Base-by-base conservation (phyloP, 2,329 filamentous ascomycete genomes). In the Paramyrothecium roridum region DNA sequence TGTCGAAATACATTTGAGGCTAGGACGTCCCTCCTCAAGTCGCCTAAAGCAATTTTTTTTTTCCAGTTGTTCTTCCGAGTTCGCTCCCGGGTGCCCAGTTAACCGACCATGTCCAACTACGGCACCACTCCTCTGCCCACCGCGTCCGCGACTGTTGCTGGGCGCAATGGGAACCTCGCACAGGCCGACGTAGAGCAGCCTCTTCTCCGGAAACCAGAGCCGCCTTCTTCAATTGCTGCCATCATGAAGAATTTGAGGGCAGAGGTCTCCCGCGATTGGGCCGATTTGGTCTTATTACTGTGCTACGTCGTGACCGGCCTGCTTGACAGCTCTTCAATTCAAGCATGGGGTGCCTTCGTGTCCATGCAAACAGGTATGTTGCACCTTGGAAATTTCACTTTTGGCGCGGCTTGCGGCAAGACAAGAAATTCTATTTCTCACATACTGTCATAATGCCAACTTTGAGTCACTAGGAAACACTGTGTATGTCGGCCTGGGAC, bases 261-360 rank as follows among this genome's bases (percentile, higher is more conserved):
- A 12, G 77, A 88, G 54, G 75, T 91, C 54, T 78, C 76, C 56
- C 83, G 85, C 26, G 77, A 81, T 48, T 81, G 85, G 79, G 83
- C 85, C 16, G 89, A 93, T 65, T 59, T 89, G 1, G 75, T 91
- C 20, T 77, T 93, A 43, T 75, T 93, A 3, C 74, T 84, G 26
- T 91, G 88, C 72, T 93, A 92, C 68, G 73, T 90, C 59, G 87
- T 92, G 66, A 93, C 90, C 0, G 90, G 90, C 3, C 76, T 93
- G 12, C 80, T 91, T 8, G 90, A 93, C 71, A 90, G 87, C 71
- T 85, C 88, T 2, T 85, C 88, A 2, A 88, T 90, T 49, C 87
- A 86, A 55, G 88, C 88, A 46, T 93, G 88, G 86, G 88, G 89
- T 13, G 87, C 87, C 3, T 93, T 93, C 63, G 89, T 91, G 45